Evolutionary conservation across 495 filamentous ascomycete genomes (phyloP).

Genomic region (Annulohypoxylon moriforme): DNA sequence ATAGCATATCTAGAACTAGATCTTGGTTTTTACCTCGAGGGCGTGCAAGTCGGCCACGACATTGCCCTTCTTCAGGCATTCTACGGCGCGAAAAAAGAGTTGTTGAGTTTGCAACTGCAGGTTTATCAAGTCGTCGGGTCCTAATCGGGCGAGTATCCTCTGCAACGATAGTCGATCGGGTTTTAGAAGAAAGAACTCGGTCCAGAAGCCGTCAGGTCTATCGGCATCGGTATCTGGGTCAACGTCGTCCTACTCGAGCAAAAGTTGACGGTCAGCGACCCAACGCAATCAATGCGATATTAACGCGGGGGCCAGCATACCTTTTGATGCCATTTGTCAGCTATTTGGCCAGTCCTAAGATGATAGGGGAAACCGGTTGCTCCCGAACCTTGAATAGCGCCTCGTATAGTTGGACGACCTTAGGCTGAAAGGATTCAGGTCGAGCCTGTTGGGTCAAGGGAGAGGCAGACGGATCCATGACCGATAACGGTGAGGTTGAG

Average conservation of each 20-base stretch:
- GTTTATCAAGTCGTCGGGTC: slow-evolving; percentile 78
- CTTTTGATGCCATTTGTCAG: slow-evolving; percentile 46
- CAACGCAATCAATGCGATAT: not conserved
- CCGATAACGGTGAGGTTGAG: slow-evolving; percentile 25
- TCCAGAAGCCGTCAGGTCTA: slow-evolving; percentile 91
- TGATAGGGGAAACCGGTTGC: slow-evolving; percentile 40
- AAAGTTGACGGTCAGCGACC: slow-evolving; percentile 27
- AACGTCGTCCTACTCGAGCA: slow-evolving; percentile 55
- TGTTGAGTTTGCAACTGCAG: slow-evolving; percentile 79
- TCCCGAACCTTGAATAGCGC: slow-evolving; percentile 80
- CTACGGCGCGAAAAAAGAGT: slow-evolving; percentile 78
- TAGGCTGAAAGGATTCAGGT: slow-evolving; percentile 91
- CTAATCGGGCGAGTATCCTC: slow-evolving; percentile 72
- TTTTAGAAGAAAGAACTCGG: slow-evolving; percentile 89
- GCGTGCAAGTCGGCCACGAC: slow-evolving; percentile 79
- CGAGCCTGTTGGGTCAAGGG: slow-evolving; percentile 93
- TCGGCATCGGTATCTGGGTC: slow-evolving; percentile 67
- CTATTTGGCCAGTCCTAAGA: slow-evolving; percentile 32
- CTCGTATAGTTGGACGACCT: slow-evolving; percentile 91
- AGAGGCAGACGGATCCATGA: slow-evolving; percentile 89
- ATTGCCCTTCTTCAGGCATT: slow-evolving; percentile 70
- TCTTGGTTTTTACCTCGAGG: slow-evolving; percentile 73
- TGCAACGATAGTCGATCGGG: slow-evolving; percentile 77
- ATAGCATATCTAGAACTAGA: not conserved
- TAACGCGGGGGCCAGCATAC: slow-evolving; percentile 40